These are phyloP conservation scores for Wickerhamiella parazyma DNA, from an alignment of 805 yeast genomes.

Conservation along the genomic window DNA sequence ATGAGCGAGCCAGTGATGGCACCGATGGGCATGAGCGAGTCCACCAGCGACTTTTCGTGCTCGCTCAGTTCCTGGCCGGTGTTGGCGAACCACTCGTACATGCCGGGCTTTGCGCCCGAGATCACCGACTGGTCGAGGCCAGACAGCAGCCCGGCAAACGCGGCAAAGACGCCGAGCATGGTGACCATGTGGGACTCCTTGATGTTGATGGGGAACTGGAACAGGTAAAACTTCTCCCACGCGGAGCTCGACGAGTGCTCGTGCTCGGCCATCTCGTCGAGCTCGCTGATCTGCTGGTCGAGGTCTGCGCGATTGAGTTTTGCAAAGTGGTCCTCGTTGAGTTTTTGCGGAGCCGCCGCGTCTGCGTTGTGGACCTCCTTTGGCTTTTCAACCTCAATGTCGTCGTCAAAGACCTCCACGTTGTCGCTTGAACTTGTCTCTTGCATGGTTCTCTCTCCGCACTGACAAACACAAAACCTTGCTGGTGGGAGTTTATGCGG, in stretches of 20 bases:
- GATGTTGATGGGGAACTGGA: conserved; percentile 6
- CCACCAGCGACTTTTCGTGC: conserved; percentile 38
- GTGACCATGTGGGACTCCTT: conserved; percentile 33
- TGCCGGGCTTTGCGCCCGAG: conserved; percentile 46
- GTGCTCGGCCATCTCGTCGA: conserved; percentile 3
- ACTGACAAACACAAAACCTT: background rate
- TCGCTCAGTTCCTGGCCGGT: conserved; percentile 22
- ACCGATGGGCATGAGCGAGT: conserved; percentile 55
- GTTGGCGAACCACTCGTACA: conserved; percentile 30
- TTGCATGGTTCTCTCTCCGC: background rate
- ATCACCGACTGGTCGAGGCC: conserved; percentile 58
- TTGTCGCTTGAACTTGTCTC: background rate
- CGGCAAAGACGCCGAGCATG: conserved; percentile 42
- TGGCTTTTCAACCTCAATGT: conserved; percentile 1
- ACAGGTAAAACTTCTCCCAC: conserved; percentile 5
- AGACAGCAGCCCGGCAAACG: conserved; percentile 50
- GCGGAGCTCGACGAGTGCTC: background rate
- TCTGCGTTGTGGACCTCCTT: background rate
- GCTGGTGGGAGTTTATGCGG: no score
- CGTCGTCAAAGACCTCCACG: conserved; percentile 5
- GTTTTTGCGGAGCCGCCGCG: background rate
- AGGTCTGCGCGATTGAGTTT: conserved; percentile 8
- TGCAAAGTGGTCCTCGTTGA: conserved; percentile 7
- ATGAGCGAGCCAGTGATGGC: conserved; percentile 50
- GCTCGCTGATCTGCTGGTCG: conserved; percentile 3